Base-by-base conservation (phyloP, 768 basidiomycete genomes). In the Terana coerulea region DNA sequence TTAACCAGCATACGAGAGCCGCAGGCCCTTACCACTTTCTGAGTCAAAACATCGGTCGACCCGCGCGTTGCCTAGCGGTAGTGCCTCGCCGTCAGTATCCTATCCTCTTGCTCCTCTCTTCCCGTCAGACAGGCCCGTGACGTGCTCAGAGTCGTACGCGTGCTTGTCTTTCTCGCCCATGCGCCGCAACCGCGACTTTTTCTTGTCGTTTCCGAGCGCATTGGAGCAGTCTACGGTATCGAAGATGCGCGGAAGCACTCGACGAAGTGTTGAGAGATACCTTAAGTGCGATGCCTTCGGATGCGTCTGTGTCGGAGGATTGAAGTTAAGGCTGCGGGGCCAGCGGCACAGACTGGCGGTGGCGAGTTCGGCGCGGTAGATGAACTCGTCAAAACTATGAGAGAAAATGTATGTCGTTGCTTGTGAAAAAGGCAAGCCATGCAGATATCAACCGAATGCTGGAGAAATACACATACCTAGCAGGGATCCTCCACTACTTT, bases 171-270 rank as follows among this genome's bases (percentile, higher is more conserved):
- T n/a, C n/a, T n/a, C n/a, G n/a, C n/a, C n/a, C n/a, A n/a, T n/a
- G 0, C 70, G 77, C 41, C 70, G 73, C 77, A 78, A 81, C 50
- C 70, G 39, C n/a, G 45, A 29, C 12, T 34, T 14, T 36, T 49
- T 40, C 37, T 34, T 25, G 3, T 49, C 47, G 12, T 14, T 74
- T n/a, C n/a, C n/a, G n/a, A n/a, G n/a, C n/a, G n/a, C n/a, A 5
- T 67, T 66, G 1, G 88, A 90, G 9, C 91, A 88, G 28, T 95
- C 95, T 60, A 95, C 97, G 50, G 98, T 86, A 61, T 95, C 94
- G 30, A 99, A 74, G 61, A 90, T 94, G 57, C 97, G 92, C 53
- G 95, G 79, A 44, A 98, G 70, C 3, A 84, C 85, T 63, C 82
- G 79, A 33, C 98, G 79, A 2, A 50, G 98, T 78, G 66, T 95